Evolutionary conservation across 306 rosid species (phyloP).

Genomic region (Prinsepia uniflora): DNA sequence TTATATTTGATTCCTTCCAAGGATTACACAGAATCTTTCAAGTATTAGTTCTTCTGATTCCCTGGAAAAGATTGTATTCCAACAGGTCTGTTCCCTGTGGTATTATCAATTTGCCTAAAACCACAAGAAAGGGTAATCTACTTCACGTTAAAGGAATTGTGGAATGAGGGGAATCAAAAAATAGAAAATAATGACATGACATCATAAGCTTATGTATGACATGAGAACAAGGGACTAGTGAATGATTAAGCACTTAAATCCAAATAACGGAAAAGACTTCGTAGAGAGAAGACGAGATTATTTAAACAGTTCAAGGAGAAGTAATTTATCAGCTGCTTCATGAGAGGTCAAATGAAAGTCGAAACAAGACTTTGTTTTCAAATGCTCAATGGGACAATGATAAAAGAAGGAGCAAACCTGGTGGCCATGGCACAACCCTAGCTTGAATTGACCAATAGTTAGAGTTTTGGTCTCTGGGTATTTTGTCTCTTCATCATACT

Average conservation of each 20-base stretch:
- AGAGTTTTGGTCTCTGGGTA: conserved; percentile 97
- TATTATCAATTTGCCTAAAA: neutral
- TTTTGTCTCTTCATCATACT: conserved; percentile 81
- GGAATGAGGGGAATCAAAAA: no score
- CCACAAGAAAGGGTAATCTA: neutral
- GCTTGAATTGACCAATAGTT: conserved; percentile 94
- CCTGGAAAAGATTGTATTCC: neutral
- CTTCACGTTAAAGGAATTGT: no score
- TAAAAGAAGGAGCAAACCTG: conserved; percentile 51
- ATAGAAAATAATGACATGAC: no score
- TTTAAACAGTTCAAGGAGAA: no score
- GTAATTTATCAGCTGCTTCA: neutral
- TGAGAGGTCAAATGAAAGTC: no score
- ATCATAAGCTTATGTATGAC: no score
- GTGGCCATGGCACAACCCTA: conserved; percentile 98
- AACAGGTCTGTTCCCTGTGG: neutral
- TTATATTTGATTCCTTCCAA: neutral
- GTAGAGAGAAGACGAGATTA: no score
- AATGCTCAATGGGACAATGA: neutral
- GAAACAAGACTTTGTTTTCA: no score
- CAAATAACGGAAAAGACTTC: no score
- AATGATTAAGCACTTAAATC: no score
- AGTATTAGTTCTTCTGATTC: neutral
- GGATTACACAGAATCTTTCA: neutral
- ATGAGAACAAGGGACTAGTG: no score